Base-by-base conservation (phyloP, 2,329 filamentous ascomycete species). In the Lasiodiplodia sp. region DNA sequence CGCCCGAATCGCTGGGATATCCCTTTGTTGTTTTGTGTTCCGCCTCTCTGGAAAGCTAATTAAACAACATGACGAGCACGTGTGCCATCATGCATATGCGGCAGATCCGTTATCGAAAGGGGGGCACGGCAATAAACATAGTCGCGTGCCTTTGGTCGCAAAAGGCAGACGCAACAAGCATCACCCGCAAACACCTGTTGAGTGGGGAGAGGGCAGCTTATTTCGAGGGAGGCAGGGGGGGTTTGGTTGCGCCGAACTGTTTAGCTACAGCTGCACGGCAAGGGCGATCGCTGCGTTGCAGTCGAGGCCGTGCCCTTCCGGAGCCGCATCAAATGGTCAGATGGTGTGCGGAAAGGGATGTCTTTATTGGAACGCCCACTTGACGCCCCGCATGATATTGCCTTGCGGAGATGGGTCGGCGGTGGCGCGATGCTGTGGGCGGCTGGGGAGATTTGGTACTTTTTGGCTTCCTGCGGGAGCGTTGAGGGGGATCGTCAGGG, bases 401-500 rank as follows among this genome's bases (percentile, higher is more conserved):
- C 57, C 38, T 63, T 63, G 58, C 34, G 44, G 53, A 52, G 49
- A 25, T 44, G 11, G 51, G 51, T 28, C 21, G 51, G 23, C 21
- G 51, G 21, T 25, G n/a, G 55, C 31, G 31, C 55, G 37, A n/a
- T 18, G 28, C 10, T 57, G 28, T 28, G 28, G 31, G 53, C 28
- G 8, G 16, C 16, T 31, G 57, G 23, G 16, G 21, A 23, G 37
- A 47, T 44, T 60, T 38, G 25, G n/a, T 16, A 10, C 18, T 8
- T 21, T 23, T 28, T 49, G n/a, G 37, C 56, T 21, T 47, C 47
- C 60, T 64, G 60, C 60, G 60, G 60, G 60, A 64, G 60, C 60
- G 60, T 64, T 64, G 60, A 64, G 60, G 47, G 58, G 44, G 60
- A 64, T 64, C 60, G 47, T 64, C 60, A 64, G 60, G 60, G 60